phyloP scores from a whole-genome alignment of 2,329 filamentous ascomycete species.

The Tolypocladium sp. region DNA sequence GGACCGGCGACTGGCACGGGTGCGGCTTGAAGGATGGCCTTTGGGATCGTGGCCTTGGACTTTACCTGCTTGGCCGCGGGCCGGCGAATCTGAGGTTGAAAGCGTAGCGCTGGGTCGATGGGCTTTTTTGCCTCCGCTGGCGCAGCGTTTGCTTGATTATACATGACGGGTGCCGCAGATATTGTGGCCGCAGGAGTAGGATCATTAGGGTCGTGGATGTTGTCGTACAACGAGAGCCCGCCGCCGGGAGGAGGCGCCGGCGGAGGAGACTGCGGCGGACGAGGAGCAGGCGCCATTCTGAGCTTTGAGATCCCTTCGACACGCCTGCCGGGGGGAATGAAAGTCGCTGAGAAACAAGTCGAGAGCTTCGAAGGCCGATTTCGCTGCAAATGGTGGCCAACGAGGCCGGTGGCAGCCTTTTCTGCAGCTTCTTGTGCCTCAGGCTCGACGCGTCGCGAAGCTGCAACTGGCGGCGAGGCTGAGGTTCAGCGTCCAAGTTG shows the following conservation, averaged over 20 bases:
- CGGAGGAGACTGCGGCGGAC: conserved; percentile 7
- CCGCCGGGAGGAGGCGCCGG: conserved; percentile 31
- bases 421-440: not conserved
- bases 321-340: not conserved
- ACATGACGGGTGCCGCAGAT: conserved; percentile 65
- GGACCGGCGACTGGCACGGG: conserved; percentile 18
- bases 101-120: conserved; percentile 57
- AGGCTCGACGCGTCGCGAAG: not conserved
- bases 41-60: conserved; percentile 52
- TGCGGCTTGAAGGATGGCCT: conserved; percentile 23
- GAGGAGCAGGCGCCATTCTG: conserved; percentile 17
- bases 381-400: not conserved
- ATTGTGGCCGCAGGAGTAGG: conserved; percentile 51
- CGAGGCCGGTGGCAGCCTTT: not conserved
- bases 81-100: conserved; percentile 70
- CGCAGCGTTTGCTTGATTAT: conserved; percentile 45
- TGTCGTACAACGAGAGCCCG: conserved; percentile 71
- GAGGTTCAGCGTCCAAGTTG: not conserved
- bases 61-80: conserved; percentile 53
- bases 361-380: not conserved
- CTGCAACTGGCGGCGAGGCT: not conserved
- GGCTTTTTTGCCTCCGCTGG: conserved; percentile 50
- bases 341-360: not conserved
- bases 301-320: not conserved
- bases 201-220: conserved; percentile 59